phyloP scores from a whole-genome alignment of 2,329 filamentous ascomycete genomes.

The Metarhizium humberi region DNA sequence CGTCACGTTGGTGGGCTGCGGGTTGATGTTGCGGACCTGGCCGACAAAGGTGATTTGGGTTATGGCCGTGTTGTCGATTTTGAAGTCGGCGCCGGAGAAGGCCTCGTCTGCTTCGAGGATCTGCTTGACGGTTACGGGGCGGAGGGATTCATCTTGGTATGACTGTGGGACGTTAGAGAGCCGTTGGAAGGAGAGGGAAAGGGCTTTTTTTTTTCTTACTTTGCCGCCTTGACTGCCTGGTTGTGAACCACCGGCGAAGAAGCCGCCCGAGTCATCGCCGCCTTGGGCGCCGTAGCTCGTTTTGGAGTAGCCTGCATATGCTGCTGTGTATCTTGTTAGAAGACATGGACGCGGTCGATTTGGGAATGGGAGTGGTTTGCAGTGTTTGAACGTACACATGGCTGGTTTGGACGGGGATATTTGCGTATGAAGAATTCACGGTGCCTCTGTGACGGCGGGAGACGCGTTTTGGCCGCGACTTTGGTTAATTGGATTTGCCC shows the following conservation, averaged over 20 bases:
- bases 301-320: conserved; percentile 40
- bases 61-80: conserved; percentile 67
- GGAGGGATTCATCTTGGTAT: conserved; percentile 75
- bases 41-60: conserved; percentile 74
- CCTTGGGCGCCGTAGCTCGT: conserved; percentile 42
- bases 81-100: conserved; percentile 65
- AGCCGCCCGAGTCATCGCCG: conserved; percentile 53
- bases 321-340: conserved; percentile 24
- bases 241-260: conserved; percentile 51
- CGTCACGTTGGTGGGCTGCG: conserved; percentile 84
- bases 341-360: not conserved
- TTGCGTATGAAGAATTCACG: not conserved
- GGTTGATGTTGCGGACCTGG: conserved; percentile 78
- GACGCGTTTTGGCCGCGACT: conserved; percentile 11
- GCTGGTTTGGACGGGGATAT: conserved; percentile 7
- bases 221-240: conserved; percentile 44
- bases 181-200: not conserved
- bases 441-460: conserved; percentile 1
- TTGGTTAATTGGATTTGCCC: conserved; percentile 2
- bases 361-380: not conserved
- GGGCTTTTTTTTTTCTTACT: conserved; percentile 19
- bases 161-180: conserved; percentile 25
- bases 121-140: conserved; percentile 94
- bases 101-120: conserved; percentile 73
- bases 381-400: conserved; percentile 23